Evolutionary conservation across 1,284 basidiomycete species (phyloP).

Genomic region (Puccinia coronata): DNA sequence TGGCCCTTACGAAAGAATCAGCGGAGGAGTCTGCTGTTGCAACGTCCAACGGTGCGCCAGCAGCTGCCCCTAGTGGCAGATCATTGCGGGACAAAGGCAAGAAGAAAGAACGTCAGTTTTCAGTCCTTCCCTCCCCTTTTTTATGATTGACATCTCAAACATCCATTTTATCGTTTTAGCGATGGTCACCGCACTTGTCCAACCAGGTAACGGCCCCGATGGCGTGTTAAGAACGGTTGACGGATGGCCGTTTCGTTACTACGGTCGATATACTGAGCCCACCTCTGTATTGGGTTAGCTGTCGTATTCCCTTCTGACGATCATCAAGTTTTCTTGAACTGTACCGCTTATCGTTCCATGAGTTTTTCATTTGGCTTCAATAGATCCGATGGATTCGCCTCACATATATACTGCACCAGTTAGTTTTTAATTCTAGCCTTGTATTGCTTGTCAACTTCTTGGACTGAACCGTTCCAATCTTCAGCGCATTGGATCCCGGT

Average conservation of each 20-base stretch:
- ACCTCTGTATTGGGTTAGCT: conserved; percentile 37
- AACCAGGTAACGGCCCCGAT: conserved; percentile 37
- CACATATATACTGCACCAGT: conserved; percentile 47
- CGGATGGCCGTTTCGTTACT: conserved; percentile 50
- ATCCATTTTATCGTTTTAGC: conserved; percentile 6
- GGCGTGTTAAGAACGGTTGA: conserved; percentile 41
- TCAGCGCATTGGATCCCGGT: conserved; percentile 46
- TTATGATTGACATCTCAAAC: background rate
- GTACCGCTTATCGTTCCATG: background rate
- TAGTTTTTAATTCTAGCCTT: background rate
- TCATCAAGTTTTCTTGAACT: background rate
- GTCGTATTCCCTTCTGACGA: background rate
- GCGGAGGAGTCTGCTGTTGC: conserved; percentile 8
- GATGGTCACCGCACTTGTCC: conserved; percentile 32
- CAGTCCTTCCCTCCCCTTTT: background rate
- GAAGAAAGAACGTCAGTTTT: conserved; percentile 44
- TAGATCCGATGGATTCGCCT: conserved; percentile 47
- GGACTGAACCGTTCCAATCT: background rate
- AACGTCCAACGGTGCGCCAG: background rate
- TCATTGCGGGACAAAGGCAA: conserved; percentile 49
- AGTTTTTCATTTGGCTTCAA: conserved; percentile 2
- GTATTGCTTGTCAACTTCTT: background rate
- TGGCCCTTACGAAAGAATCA: conserved; percentile 18
- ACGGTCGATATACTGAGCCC: conserved; percentile 47
- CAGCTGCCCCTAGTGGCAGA: conserved; percentile 16